Evolutionary conservation across 257 asterid species (phyloP), one percentile per base, ranked within the genome.

Genomic region (Asclepias syriaca): DNA sequence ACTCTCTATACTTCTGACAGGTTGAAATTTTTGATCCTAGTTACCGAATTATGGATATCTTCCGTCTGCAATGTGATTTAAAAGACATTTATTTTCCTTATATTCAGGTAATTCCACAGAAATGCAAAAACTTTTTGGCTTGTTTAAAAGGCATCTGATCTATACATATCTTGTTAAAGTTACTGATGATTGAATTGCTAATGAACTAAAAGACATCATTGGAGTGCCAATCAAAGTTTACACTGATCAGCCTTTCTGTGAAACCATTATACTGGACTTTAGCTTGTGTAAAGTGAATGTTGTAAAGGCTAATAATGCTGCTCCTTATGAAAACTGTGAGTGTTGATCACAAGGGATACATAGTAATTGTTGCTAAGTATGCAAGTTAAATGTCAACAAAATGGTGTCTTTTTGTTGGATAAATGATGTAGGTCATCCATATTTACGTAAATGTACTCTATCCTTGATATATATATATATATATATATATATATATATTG

Each of bases 61-160:
- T 49, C 24, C 78, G 71, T 37, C 77, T 91, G n/a, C 84, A 32
- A 56, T 49, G 79, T 81, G 77, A 66, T 58, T 71, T 91, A 78
- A 87, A 91, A 79, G 97, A 89, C 79, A 87, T 91, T 50, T 91
- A 89, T 82, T 91, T 89, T 78, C 97, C 97, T 0, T 91, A 89
- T 76, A 85, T 91, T 76, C 96, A 91, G 97, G 97, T 89, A 60
- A 24, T 14, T 40, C 66, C 16, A n/a, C 7, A 13, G 43, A 27
- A 59, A 1, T 13, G 12, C 45, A 60, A 60, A 60, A 29, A 4
- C 13, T 40, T 60, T 29, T 14, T 60, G 5, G 21, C n/a, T 9
- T 9, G 18, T 57, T 6, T 57, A 56, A 9, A 56, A 56, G 34
- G 16, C 34, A 8, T 56, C 34, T 21, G 34, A 7, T 13, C 61